A percentile compares a stretch with the other conserved stretches of the same genome.
These are phyloP conservation scores for Vigna mungo DNA, from an alignment of 306 rosid genomes.

Conservation along the genomic window DNA sequence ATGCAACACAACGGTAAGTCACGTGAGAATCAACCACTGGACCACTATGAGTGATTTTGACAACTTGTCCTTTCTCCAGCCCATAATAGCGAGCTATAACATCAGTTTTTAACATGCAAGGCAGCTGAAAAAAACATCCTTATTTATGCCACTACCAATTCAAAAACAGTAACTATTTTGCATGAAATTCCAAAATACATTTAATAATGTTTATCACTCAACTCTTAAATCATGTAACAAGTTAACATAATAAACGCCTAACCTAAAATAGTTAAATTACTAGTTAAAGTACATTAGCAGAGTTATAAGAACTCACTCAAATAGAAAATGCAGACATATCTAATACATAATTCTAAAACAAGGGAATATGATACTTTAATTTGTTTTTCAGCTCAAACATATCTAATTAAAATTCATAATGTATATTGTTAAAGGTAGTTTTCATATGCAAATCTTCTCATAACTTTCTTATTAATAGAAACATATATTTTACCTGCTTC, in stretches of 20 bases:
- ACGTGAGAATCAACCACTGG: conserved; percentile 38
- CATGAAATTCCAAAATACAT: too few species aligned
- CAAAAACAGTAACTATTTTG: too few species aligned
- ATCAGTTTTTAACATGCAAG: conserved; percentile 55
- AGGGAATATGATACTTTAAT: too few species aligned
- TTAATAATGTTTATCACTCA: too few species aligned
- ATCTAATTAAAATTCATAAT: too few species aligned
- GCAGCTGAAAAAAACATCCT: conserved; percentile 42
- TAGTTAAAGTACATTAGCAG: not conserved
- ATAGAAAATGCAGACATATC: not conserved
- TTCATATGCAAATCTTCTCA: not conserved
- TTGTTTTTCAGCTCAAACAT: too few species aligned
- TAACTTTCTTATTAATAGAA: not conserved
- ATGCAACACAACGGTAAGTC: conserved; percentile 51
- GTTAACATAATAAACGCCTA: too few species aligned
- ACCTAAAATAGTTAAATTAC: too few species aligned
- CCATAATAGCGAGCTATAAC: conserved; percentile 52
- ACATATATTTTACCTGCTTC: conserved; percentile 50
- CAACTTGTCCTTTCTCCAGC: conserved; percentile 58
- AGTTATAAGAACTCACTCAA: not conserved
- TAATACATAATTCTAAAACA: too few species aligned
- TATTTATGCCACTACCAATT: not conserved
- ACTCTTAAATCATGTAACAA: too few species aligned
- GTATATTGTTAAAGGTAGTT: not conserved
- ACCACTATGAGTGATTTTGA: conserved; percentile 46